These are phyloP conservation scores for Phytophthora pistaciae DNA, from an alignment of 352 stramenopile genomes.

Conservation along the genomic window DNA sequence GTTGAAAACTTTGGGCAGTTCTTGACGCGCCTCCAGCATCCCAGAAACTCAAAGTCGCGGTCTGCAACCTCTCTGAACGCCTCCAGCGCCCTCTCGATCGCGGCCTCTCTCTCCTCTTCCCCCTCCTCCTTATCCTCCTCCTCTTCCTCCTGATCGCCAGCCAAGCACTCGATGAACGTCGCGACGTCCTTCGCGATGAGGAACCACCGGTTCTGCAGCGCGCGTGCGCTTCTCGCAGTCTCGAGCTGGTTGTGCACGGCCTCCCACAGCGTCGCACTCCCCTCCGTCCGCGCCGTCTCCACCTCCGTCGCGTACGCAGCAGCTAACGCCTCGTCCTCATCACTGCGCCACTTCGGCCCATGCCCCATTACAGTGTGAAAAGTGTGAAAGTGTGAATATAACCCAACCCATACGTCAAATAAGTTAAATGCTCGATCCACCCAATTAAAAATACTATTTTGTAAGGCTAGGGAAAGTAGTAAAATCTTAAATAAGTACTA, in stretches of 20 bases:
- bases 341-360: not conserved
- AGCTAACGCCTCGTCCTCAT: not conserved
- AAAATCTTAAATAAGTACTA: too few species aligned
- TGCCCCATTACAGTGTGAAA: too few species aligned
- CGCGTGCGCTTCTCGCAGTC: not conserved
- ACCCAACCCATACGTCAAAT: too few species aligned
- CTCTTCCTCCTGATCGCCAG: too few species aligned
- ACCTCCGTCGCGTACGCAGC: not conserved
- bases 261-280: not conserved
- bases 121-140: not conserved
- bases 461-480: too few species aligned
- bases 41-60: not conserved
- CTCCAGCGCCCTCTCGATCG: not conserved
- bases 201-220: not conserved
- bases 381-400: too few species aligned
- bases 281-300: not conserved
- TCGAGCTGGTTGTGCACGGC: not conserved
- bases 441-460: too few species aligned
- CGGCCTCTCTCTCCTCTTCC: not conserved
- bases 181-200: not conserved
- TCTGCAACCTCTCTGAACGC: not conserved
- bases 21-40: not conserved
- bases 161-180: not conserved
- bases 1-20: not conserved
- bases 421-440: too few species aligned